phyloP scores from a whole-genome alignment of 257 asterid species.

The Petunia axillaris region DNA sequence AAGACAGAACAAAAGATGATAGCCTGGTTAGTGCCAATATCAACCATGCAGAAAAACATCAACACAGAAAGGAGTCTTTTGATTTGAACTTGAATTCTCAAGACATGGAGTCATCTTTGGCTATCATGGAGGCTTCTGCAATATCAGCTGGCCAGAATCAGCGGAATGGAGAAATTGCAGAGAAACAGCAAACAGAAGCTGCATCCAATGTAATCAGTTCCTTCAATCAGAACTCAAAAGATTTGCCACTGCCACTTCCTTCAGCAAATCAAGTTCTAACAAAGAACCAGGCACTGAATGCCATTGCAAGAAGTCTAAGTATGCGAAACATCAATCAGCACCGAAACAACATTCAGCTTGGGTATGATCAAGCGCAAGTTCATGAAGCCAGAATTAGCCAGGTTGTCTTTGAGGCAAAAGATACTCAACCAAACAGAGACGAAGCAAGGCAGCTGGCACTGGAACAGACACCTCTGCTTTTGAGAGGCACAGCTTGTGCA shows the following conservation, averaged over 20 bases:
- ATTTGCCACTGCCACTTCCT: constrained; percentile 35
- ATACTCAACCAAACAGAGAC: constrained; percentile 32
- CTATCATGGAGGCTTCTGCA: constrained; percentile 33
- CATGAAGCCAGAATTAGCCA: constrained; percentile 38
- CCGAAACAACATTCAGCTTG: constrained; percentile 34
- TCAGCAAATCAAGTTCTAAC: constrained; percentile 33
- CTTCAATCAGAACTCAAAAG: constrained; percentile 35
- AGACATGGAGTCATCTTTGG: constrained; percentile 38
- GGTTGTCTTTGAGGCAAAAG: constrained; percentile 44
- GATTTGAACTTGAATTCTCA: constrained; percentile 48
- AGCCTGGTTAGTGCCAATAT: constrained; percentile 36
- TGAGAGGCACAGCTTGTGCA: constrained; percentile 32
- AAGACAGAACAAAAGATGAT: constrained; percentile 40
- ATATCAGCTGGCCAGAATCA: constrained; percentile 35
- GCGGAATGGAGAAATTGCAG: constrained; percentile 30
- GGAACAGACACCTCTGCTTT: constrained; percentile 39
- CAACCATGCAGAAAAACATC: constrained; percentile 37
- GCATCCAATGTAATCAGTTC: constrained; percentile 25
- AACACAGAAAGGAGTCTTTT: constrained; percentile 39
- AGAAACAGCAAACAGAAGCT: constrained; percentile 34
- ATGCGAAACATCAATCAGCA: constrained; percentile 39
- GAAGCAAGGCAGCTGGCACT: constrained; percentile 37
- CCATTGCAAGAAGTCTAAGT: constrained; percentile 59
- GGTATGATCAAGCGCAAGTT: constrained; percentile 39
- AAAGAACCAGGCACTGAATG: constrained; percentile 60